A percentile compares a stretch with the other conserved stretches of the same genome.
These are phyloP conservation scores for Aegilops tauschii DNA, from an alignment of 176 grass and related monocot genomes.

Conservation along the genomic window DNA sequence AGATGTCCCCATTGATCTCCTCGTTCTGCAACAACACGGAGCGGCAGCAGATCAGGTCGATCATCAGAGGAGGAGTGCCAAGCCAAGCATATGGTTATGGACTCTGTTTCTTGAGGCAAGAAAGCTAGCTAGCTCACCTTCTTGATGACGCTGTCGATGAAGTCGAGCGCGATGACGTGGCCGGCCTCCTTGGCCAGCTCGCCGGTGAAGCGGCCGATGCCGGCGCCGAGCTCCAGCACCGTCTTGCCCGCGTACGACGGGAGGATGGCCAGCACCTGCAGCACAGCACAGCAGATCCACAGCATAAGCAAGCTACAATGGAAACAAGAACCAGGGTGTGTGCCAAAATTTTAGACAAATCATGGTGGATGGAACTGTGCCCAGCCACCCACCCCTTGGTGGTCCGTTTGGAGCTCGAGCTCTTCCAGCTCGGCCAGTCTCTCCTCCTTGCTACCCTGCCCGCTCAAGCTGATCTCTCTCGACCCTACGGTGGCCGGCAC, in stretches of 20 bases:
- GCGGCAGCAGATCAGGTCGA: neutral
- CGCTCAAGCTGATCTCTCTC: too few relatives aligned
- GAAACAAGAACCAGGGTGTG: neutral
- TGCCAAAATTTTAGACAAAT: neutral
- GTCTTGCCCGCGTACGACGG: conserved; percentile 77
- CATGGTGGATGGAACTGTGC: neutral
- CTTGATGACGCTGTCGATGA: conserved; percentile 97
- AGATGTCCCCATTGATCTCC: conserved; percentile 69
- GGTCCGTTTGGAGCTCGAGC: neutral
- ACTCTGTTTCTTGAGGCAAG: neutral
- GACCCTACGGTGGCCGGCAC: too few relatives aligned
- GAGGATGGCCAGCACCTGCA: conserved; percentile 78
- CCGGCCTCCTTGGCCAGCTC: conserved; percentile 86
- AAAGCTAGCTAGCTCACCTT: conserved; percentile 44
- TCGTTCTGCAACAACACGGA: conserved; percentile 66
- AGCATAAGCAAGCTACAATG: neutral
- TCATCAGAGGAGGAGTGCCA: neutral
- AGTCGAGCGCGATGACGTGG: conserved; percentile 87
- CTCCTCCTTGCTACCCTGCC: neutral
- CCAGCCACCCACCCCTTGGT: neutral
- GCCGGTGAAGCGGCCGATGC: conserved; percentile 92
- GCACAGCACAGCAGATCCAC: neutral
- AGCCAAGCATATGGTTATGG: too few relatives aligned
- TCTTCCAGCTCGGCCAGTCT: neutral
- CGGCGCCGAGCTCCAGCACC: conserved; percentile 85